Evolutionary conservation across 345 rosid species (phyloP).

Genomic region (Gossypium australe): DNA sequence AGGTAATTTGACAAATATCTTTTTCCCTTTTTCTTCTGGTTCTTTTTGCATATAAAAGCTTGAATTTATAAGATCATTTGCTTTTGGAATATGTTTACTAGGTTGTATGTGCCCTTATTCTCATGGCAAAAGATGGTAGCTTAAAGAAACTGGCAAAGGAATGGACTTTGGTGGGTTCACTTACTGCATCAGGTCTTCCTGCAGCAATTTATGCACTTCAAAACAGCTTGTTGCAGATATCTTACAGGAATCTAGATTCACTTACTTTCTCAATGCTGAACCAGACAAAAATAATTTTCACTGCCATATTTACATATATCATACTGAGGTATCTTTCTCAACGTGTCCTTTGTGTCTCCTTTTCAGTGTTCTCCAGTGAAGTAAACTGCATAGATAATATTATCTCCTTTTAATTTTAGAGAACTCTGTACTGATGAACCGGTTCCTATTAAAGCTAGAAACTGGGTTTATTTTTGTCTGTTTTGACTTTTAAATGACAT

Average conservation of each 20-base stretch:
- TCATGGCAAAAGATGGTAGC: slow-evolving; percentile 81
- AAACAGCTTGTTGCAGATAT: slow-evolving; percentile 97
- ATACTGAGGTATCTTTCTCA: slow-evolving; percentile 57
- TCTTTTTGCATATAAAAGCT: neutral
- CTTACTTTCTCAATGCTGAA: slow-evolving; percentile 89
- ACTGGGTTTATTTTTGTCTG: neutral
- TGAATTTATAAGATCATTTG: neutral
- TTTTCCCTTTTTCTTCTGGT: neutral
- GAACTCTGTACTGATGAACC: neutral
- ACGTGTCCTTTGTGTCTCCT: neutral
- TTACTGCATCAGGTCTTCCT: slow-evolving; percentile 97
- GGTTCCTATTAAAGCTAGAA: slow-evolving; percentile 1
- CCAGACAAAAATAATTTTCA: slow-evolving; percentile 93
- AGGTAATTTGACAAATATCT: slow-evolving; percentile 40
- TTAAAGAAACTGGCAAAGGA: slow-evolving; percentile 52
- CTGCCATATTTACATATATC: slow-evolving; percentile 79
- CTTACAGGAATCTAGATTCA: slow-evolving; percentile 92
- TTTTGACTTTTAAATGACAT: neutral
- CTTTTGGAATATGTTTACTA: slow-evolving; percentile 24
- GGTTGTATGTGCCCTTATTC: slow-evolving; percentile 73
- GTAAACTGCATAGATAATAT: neutral
- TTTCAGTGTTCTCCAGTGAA: neutral
- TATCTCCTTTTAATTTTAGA: neutral
- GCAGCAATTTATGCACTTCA: slow-evolving; percentile 94
- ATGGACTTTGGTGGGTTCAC: slow-evolving; percentile 84